Conservation (phyloP, 345 rosid species). For the Salix exigua region DNA sequence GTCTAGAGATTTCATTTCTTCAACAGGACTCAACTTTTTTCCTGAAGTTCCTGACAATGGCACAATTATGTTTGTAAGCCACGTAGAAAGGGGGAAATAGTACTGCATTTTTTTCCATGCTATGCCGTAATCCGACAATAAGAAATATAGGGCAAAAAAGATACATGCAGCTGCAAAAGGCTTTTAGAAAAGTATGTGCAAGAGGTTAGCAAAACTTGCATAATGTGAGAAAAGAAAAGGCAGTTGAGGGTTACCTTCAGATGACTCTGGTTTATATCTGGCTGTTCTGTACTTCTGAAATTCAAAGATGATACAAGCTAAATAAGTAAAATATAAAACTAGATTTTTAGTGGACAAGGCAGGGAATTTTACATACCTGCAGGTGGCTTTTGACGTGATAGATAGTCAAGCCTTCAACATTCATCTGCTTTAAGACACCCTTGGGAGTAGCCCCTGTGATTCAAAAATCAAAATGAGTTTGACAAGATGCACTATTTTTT, state of each 20-base stretch:
- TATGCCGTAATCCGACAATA: not conserved
- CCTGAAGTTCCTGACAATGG: slow-evolving; percentile 48
- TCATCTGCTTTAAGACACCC: slow-evolving; percentile 79
- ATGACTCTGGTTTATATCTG: slow-evolving; percentile 71
- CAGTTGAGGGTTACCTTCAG: slow-evolving; percentile 45
- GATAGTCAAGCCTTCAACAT: slow-evolving; percentile 72
- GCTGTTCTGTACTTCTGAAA: slow-evolving; percentile 94
- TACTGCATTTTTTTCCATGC: not conserved
- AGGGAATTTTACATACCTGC: slow-evolving; percentile 47
- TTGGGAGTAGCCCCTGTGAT: slow-evolving; percentile 89
- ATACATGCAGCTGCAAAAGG: not conserved
- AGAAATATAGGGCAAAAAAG: not conserved
- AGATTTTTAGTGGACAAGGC: not conserved
- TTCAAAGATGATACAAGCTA: slow-evolving; percentile 10
- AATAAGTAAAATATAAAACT: slow-evolving; percentile 7
- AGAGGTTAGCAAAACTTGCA: not conserved
- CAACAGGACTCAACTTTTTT: slow-evolving; percentile 48
- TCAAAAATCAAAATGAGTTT: slow-evolving; percentile 16
- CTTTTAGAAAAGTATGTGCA: not conserved
- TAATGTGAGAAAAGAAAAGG: slow-evolving; percentile 2
- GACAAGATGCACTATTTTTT: slow-evolving; percentile 5
- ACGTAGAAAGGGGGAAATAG: not conserved
- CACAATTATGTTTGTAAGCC: not conserved
- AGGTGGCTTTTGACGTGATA: slow-evolving; percentile 98
- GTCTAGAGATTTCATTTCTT: slow-evolving; percentile 64